Evolutionary conservation across 805 yeast species (phyloP).

Genomic region (Candida tallmaniae): DNA sequence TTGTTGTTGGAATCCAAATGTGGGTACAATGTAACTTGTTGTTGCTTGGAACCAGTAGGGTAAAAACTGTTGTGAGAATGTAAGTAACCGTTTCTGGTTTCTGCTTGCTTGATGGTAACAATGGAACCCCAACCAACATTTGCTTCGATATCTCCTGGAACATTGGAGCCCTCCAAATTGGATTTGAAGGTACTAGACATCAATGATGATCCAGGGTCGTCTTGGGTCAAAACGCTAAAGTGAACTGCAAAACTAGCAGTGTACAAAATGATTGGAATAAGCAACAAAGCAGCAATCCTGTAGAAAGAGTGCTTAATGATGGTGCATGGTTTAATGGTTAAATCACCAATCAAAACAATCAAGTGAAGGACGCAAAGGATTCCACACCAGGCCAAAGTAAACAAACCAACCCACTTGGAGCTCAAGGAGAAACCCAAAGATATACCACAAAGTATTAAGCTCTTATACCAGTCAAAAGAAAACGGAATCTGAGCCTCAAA

Average conservation of each 20-base stretch:
- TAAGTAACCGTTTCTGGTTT: conserved; percentile 74
- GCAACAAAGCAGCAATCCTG: conserved; percentile 53
- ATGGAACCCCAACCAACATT: conserved; percentile 71
- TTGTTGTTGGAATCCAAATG: conserved; percentile 71
- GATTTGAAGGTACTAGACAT: conserved; percentile 71
- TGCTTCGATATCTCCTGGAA: conserved; percentile 56
- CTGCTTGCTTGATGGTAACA: conserved; percentile 62
- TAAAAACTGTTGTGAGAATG: conserved; percentile 74
- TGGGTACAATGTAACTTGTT: conserved; percentile 76
- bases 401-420: conserved; percentile 82
- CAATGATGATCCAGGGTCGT: conserved; percentile 70
- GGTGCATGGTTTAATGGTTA: conserved; percentile 42
- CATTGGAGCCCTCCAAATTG: conserved; percentile 52
- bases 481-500: conserved; percentile 65
- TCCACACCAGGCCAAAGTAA: conserved; percentile 79
- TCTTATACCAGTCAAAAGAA: conserved; percentile 50
- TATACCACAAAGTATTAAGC: conserved; percentile 60
- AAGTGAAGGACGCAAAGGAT: conserved; percentile 53
- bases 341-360: conserved; percentile 73
- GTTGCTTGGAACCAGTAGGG: conserved; percentile 80
- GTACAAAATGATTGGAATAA: conserved; percentile 56
- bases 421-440: conserved; percentile 71
- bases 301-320: conserved; percentile 44
- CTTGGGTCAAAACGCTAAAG: conserved; percentile 50
- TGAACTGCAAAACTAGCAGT: conserved; percentile 58